Base-by-base conservation (phyloP, 805 yeast species). In the Saccharomycopsis vini region DNA sequence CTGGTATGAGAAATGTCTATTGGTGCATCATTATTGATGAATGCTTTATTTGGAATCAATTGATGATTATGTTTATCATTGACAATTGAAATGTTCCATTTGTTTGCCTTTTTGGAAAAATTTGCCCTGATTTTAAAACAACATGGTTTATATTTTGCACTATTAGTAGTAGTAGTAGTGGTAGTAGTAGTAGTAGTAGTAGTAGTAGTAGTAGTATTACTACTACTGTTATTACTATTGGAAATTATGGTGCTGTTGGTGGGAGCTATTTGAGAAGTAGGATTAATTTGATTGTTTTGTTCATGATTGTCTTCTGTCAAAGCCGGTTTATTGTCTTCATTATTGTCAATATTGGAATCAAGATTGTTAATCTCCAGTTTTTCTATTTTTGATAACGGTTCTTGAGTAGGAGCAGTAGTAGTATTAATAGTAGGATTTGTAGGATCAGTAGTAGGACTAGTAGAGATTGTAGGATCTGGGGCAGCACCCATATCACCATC, bases 41-140 rank as follows among this genome's bases (percentile, higher is more conserved):
- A 35, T 10, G 32, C 33, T 28, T 35, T 36, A 19, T 36, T 22
- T 21, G 47, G 39, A 12, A 39, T 31, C 29, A 48, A 26, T 19
- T 24, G 33, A 23, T 48, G 51, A 30, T 45, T 45, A 31, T 48
- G 51, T 30, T 48, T 42, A 23, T 45, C 51, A 31, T 48, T 48
- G 13, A 48, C 49, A 23, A 48, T 48, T 4, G 51, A 48, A 16
- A 48, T 48, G 36, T 45, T 48, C 51, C 51, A 48, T 23, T 48
- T 48, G 18, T 42, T 31, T 13, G 44, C 42, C 30, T 48, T 48
- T 28, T 48, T 48, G 20, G 45, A 40, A 28, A 26, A 45, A 34
- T 48, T 48, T n/a, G 51, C 51, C 13, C 51, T 34, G 12, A 48
- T 42, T 29, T 48, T 48, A 30, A 48, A 48, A 30, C 42, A 42